Base-by-base conservation (phyloP, 2,329 filamentous ascomycete species). In the Westerdykella sp. region DNA sequence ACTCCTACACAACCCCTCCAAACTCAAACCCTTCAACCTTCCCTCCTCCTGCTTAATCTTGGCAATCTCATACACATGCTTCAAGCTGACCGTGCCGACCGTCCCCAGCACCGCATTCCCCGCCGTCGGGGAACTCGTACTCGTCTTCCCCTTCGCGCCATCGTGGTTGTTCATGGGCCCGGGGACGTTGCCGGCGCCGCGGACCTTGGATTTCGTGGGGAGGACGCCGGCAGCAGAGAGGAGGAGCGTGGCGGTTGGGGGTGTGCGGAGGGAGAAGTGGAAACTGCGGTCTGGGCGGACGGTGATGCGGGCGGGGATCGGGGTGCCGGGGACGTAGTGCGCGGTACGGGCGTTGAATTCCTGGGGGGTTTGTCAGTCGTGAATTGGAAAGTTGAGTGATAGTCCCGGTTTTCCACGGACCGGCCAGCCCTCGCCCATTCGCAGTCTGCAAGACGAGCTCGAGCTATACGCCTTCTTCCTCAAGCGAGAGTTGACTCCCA, bases 1-100 rank as follows among this genome's bases (percentile, higher is more conserved):
- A 16, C 89, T 91, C 51, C 86, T 79, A 21, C 81, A 75, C 59
- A 97, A 66, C 0, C 86, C 89, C 69, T 96, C 88, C 28, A 95
- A 78, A 51, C 83, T 89, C 83, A 90, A 86, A 0, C 84, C 83
- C 63, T 56, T 63, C 51, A 76, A 51, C 44, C 73, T 58, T 34
- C 56, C 60, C 68, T 76, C 73, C 2, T 54, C 52, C 42, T 69
- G 84, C 78, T 98, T 98, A 62, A 98, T 94, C 76, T 87, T 90
- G 53, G 93, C 93, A 69, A 98, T 97, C 73, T 97, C 91, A 71
- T 89, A 97, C 16, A 98, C 75, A 71, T 98, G 93, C 75, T 98
- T 98, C 60, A 98, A 72, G 59, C 85, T 93, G 43, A 98, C 78
- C 3, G 80, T 84, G 45, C 91, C 93, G n/a, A 95, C 80, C 6